Evolutionary conservation across 208 protist genomes (phyloP).

Genomic region (Leishmania guyanensis): DNA sequence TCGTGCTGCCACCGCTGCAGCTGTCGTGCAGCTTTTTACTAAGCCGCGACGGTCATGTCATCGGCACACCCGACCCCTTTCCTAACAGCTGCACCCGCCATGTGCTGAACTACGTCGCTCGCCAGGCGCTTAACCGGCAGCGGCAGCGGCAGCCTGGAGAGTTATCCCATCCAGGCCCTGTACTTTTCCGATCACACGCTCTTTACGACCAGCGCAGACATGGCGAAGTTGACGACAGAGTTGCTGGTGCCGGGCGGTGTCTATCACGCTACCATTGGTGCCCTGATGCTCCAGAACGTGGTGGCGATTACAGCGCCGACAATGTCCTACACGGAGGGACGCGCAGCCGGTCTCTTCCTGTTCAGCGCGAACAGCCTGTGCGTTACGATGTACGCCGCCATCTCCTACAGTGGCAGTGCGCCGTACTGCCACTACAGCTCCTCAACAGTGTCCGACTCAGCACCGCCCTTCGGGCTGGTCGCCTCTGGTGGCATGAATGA

Average conservation of each 20-base stretch:
- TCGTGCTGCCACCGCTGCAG: conserved; percentile 44
- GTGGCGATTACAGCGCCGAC: not conserved
- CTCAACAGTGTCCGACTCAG: not conserved
- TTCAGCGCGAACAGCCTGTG: conserved; percentile 34
- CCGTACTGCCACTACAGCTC: conserved; percentile 22
- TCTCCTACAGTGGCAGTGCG: not conserved
- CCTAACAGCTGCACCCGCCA: not conserved
- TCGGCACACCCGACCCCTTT: conserved; percentile 31
- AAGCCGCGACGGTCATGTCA: conserved; percentile 19
- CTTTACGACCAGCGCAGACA: conserved; percentile 52
- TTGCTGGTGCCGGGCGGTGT: conserved; percentile 38
- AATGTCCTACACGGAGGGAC: conserved; percentile 15
- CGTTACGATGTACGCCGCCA: conserved; percentile 4
- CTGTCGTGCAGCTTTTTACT: conserved; percentile 57
- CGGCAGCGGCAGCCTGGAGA: conserved; percentile 11
- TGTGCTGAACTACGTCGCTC: conserved; percentile 16
- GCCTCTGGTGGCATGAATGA: conserved; percentile 29
- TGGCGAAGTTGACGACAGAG: conserved; percentile 23
- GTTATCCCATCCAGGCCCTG: conserved; percentile 39
- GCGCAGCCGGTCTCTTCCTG: conserved; percentile 33
- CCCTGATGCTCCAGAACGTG: conserved; percentile 14
- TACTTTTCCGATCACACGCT: conserved; percentile 71
- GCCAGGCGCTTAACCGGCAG: conserved; percentile 36
- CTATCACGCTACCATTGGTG: conserved; percentile 30
- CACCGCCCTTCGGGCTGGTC: conserved; percentile 34